phyloP scores from a whole-genome alignment of 495 filamentous ascomycete genomes.

The Neurospora pannonica region DNA sequence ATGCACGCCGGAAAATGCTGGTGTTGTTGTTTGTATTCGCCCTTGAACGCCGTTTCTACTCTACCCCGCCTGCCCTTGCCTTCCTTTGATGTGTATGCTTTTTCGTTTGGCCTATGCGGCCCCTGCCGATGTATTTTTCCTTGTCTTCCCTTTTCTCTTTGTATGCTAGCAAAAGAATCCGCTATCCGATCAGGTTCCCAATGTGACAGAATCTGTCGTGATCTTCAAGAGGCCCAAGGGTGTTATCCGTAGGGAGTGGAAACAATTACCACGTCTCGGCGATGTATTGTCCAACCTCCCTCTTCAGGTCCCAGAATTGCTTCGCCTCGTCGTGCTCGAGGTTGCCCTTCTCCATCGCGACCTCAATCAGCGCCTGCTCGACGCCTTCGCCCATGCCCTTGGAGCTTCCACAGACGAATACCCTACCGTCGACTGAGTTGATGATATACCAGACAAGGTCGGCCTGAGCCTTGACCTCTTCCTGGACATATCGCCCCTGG shows the following conservation, averaged over 20 bases:
- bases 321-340: conserved; percentile 61
- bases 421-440: conserved; percentile 82
- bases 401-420: conserved; percentile 91
- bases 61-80: background rate
- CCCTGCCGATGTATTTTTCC: background rate
- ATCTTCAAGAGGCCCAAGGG: background rate
- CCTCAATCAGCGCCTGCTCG: conserved; percentile 68
- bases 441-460: conserved; percentile 96
- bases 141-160: no score
- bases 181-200: background rate
- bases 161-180: no score
- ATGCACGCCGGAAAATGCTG: background rate
- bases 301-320: conserved; percentile 74
- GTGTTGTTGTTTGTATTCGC: background rate
- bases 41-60: background rate
- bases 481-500: conserved; percentile 74
- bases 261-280: conserved; percentile 55
- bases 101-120: background rate
- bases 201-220: background rate
- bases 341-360: conserved; percentile 72
- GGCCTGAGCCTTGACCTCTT: conserved; percentile 76
- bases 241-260: background rate
- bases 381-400: conserved; percentile 98
- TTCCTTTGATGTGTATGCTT: background rate
- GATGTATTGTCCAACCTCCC: conserved; percentile 77